phyloP scores from a whole-genome alignment of 305 asterid species.

The Coffea humblotiana region DNA sequence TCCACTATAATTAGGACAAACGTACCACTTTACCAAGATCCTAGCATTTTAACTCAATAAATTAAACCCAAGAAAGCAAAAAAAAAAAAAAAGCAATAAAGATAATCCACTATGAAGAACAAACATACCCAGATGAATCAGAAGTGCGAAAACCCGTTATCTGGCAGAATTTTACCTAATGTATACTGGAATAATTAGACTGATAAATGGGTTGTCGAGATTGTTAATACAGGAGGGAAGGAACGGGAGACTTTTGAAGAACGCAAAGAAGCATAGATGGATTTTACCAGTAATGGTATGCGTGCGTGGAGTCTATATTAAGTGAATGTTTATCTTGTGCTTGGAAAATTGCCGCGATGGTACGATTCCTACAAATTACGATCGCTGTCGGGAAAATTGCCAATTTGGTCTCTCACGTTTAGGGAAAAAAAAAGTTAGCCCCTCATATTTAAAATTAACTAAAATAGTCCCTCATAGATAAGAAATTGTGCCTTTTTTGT shows the following conservation, averaged over 20 bases:
- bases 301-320: neutral
- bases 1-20: neutral
- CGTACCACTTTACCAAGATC: neutral
- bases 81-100: neutral
- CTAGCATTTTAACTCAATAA: neutral
- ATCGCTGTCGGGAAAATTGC: neutral
- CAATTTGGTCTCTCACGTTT: too few species aligned
- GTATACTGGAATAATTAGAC: neutral
- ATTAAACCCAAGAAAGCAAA: too few species aligned
- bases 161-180: neutral
- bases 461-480: too few species aligned
- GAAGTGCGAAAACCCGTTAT: neutral
- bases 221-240: neutral
- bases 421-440: too few species aligned
- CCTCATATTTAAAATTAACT: too few species aligned
- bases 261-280: neutral
- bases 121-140: slow-evolving; percentile 2
- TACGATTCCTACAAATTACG: too few species aligned
- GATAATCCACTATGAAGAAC: neutral
- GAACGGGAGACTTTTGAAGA: slow-evolving; percentile 7
- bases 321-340: slow-evolving; percentile 6
- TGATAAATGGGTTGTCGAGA: neutral
- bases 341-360: neutral
- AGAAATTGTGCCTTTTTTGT: too few species aligned
- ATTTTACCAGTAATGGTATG: neutral